These are phyloP conservation scores for Leucaena leucocephala DNA, from an alignment of 306 rosid species.

Conservation along the genomic window DNA sequence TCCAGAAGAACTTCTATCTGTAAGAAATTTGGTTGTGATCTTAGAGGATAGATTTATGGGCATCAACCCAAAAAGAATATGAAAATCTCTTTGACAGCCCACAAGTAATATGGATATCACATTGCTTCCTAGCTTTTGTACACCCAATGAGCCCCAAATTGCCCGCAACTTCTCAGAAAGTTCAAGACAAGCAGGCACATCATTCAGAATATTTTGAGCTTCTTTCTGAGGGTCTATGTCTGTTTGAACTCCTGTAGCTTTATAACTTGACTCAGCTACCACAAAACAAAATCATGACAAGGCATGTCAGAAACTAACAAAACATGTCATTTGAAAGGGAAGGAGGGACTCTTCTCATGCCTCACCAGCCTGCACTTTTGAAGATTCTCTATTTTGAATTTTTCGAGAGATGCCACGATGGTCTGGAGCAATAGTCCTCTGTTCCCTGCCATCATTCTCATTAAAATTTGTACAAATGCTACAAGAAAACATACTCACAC, in stretches of 20 bases:
- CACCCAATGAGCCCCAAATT: conserved; percentile 63
- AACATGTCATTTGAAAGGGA: conserved; percentile 11
- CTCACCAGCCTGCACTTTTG: conserved; percentile 51
- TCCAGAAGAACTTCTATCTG: conserved; percentile 51
- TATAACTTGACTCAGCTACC: conserved; percentile 45
- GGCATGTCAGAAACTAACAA: conserved; percentile 32
- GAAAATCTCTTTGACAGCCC: conserved; percentile 70
- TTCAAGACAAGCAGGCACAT: conserved; percentile 47
- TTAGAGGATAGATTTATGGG: conserved; percentile 46
- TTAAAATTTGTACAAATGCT: conserved; percentile 22
- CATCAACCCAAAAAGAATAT: conserved; percentile 72
- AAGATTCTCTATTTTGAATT: conserved; percentile 42
- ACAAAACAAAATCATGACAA: conserved; percentile 28
- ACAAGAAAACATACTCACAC: conserved; percentile 9
- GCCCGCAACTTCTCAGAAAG: conserved; percentile 74
- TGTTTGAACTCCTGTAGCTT: conserved; percentile 55
- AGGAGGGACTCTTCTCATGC: conserved; percentile 22
- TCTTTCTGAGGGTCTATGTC: conserved; percentile 41
- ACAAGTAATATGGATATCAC: conserved; percentile 63
- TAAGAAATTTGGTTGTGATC: conserved; percentile 44
- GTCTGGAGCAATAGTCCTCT: conserved; percentile 39
- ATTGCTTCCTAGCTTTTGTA: conserved; percentile 53
- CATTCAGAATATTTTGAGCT: conserved; percentile 39
- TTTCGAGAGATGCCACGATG: conserved; percentile 37
- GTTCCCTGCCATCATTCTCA: conserved; percentile 47